Evolutionary conservation across 1,284 basidiomycete genomes (phyloP).

Genomic region (Melampsora americana): DNA sequence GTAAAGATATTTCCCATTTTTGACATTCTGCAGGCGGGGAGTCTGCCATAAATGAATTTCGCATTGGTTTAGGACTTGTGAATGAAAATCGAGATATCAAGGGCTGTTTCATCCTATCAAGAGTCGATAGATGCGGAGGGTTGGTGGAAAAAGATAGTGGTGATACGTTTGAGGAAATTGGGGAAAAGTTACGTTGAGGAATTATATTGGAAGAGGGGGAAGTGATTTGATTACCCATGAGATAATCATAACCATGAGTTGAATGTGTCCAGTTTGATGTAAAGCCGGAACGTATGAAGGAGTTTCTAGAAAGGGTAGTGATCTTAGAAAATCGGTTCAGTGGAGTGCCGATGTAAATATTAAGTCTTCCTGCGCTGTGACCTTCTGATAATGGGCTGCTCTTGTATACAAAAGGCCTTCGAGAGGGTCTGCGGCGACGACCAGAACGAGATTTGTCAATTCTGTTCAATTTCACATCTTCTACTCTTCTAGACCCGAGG

Average conservation of each 20-base stretch:
- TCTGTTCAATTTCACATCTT: constrained; percentile 41
- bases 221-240: not conserved
- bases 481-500: constrained; percentile 16
- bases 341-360: constrained; percentile 14
- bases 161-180: not conserved
- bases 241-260: no score
- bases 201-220: not conserved
- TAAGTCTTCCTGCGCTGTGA: constrained; percentile 24
- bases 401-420: constrained; percentile 38
- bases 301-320: not conserved
- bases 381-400: constrained; percentile 39
- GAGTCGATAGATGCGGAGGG: no score
- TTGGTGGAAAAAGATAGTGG: no score
- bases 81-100: no score
- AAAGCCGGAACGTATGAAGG: not conserved
- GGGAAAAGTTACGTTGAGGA: not conserved
- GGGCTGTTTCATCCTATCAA: no score
- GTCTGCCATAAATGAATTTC: no score
- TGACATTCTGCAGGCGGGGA: constrained; percentile 10
- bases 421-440: constrained; percentile 12
- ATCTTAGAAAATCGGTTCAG: not conserved
- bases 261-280: no score
- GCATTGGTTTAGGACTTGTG: not conserved
- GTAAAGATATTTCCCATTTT: constrained; percentile 39
- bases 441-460: constrained; percentile 27